Conservation (phyloP, 306 rosid genomes). For the Pterocarpus macrocarpus region DNA sequence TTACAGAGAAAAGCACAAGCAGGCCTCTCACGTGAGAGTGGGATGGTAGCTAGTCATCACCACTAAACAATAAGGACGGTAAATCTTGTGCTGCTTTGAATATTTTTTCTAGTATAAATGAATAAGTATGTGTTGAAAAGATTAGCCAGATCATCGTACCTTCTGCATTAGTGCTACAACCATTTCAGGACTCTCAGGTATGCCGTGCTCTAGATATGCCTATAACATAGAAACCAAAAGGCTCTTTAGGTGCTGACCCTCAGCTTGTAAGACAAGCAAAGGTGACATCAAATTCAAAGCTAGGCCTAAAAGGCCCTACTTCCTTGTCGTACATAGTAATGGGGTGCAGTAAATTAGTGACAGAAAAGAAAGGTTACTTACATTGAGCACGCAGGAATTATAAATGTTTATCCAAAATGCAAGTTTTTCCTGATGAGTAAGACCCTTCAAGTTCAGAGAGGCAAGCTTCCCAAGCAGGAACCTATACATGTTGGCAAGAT, state of each 20-base stretch:
- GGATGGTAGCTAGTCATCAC: not conserved
- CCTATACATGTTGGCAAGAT: constrained; percentile 55
- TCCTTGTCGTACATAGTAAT: constrained; percentile 15
- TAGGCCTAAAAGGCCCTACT: constrained; percentile 15
- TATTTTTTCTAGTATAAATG: not conserved
- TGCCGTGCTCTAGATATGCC: constrained; percentile 88
- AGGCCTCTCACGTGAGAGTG: not conserved
- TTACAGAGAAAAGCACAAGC: not conserved
- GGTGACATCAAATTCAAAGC: constrained; percentile 18
- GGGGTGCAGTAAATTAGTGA: constrained; percentile 5
- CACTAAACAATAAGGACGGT: not conserved
- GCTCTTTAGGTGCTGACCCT: not conserved
- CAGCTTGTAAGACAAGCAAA: constrained; percentile 7
- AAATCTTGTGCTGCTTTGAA: constrained; percentile 9
- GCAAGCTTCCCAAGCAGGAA: constrained; percentile 78
- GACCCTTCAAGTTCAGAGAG: constrained; percentile 81
- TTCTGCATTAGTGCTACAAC: constrained; percentile 91
- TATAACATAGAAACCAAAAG: constrained; percentile 51
- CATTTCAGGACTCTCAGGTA: constrained; percentile 94
- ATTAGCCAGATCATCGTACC: constrained; percentile 59
- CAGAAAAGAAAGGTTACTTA: constrained; percentile 50
- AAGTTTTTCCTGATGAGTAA: constrained; percentile 90
- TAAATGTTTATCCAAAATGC: constrained; percentile 97
- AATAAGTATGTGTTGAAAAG: constrained; percentile 11
- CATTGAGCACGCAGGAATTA: constrained; percentile 92